Base-by-base conservation (phyloP, 2,329 filamentous ascomycete species). In the Neoarthrinium moseri region DNA sequence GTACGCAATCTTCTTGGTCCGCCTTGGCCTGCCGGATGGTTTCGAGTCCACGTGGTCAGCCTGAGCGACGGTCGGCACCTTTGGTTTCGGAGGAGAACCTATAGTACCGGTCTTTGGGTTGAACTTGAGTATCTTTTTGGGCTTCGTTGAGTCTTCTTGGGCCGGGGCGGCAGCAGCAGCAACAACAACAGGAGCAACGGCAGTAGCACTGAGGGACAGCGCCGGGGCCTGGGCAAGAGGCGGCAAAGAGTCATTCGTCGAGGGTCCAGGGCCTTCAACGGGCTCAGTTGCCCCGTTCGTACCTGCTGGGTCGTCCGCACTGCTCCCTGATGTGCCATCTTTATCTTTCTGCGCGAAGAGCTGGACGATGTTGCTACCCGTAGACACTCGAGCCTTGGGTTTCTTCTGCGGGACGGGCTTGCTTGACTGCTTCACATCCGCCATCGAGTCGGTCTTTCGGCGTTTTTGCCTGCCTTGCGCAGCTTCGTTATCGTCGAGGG, bases 31-130 rank as follows among this genome's bases (percentile, higher is more conserved):
- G 30, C 50, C 18, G 24, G 20, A 32, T 22, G 32, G 38, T 52
- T 54, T 55, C 30, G 40, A 22, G 12, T 15, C 46, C 27, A 38
- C 27, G 45, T 40, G 40, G 39, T 15, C 50, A 40, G 5, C 27
- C 41, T 24, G 17, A 43, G 45, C 39, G 46, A 41, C 33, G 27
- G 41, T 55, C 17, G 50, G 38, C 2, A 59, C 56, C 53, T 82
- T 86, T 4, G 72, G 68, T 38, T 73, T 78, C 1, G 81, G 81
- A 0, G 83, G 80, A 4, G 81, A 80, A 4, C 81, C 80, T 40
- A 84, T 74, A 2, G 81, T 85, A 5, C 81, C 81, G 2, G 81
- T 84, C 49, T 74, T 78, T 1, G 72, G 70, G 50, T 85, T 83
- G 54, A 83, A 72, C 49, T 69, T 74, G 17, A 84, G 61, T 1